These are phyloP conservation scores for Podochytrium sp. DNA, from an alignment of 192 early-diverging fungal species.

Conservation along the genomic window DNA sequence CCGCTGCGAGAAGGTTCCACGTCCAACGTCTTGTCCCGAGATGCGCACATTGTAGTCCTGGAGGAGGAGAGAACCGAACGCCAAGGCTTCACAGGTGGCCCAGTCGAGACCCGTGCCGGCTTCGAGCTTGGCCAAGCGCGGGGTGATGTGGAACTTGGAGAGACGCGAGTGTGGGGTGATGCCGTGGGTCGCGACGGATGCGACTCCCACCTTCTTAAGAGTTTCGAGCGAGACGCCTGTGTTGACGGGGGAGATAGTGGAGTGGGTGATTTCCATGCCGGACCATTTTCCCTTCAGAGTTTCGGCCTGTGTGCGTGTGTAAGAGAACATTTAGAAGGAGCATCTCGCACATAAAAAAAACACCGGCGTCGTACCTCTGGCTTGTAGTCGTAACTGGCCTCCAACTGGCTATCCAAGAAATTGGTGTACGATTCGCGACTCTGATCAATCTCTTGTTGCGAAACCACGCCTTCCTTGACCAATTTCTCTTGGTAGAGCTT, in stretches of 20 bases:
- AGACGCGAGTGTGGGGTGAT: conserved; percentile 79
- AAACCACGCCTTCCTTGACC: conserved; percentile 52
- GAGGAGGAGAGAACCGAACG: conserved; percentile 83
- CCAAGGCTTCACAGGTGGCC: conserved; percentile 93
- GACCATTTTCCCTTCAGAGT: conserved; percentile 83
- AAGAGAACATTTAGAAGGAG: background rate
- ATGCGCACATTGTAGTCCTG: conserved; percentile 91
- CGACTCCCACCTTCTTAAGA: conserved; percentile 72
- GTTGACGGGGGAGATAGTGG: conserved; percentile 51
- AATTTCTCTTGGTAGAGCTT: conserved; percentile 83
- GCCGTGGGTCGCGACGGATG: conserved; percentile 74
- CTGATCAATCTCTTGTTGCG: conserved; percentile 48
- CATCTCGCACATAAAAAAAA: background rate
- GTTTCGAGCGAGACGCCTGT: conserved; percentile 67
- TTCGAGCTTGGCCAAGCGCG: conserved; percentile 72
- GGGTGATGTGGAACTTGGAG: conserved; percentile 88
- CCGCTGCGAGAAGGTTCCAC: conserved; percentile 96
- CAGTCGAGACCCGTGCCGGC: conserved; percentile 82
- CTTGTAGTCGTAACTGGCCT: conserved; percentile 61
- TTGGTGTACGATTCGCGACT: conserved; percentile 65
- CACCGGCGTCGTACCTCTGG: conserved; percentile 38
- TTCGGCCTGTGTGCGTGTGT: conserved; percentile 37
- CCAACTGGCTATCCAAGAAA: conserved; percentile 62
- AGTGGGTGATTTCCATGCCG: conserved; percentile 66
- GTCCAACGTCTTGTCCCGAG: conserved; percentile 96